Base-by-base conservation (phyloP, 2,329 filamentous ascomycete species). In the Arthrobotrys conoides region DNA sequence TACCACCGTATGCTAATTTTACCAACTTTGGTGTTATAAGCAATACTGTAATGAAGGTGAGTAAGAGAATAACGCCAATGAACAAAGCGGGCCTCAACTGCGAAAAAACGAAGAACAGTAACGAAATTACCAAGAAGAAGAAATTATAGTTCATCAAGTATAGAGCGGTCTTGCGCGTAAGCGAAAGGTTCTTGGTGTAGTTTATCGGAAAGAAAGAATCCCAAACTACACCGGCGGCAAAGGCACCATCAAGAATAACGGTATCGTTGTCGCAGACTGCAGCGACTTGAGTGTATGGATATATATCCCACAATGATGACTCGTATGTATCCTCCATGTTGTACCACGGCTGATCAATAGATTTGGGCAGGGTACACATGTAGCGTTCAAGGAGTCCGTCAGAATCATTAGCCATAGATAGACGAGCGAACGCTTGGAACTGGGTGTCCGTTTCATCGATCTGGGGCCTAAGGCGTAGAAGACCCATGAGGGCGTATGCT, bases 401-500 rank as follows among this genome's bases (percentile, higher is more conserved):
- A 5, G 82, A 83, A 80, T 85, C 83, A 5, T 85, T 84, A 14
- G 83, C 82, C 12, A 84, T 68, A 0, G 84, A 85, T 0, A 85
- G 59, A 20, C 80, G 49, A 55, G 59, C 36, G 76, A 85, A 85
- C 27, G 84, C 84, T 69, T 85, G 84, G 80, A 85, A 85, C 10
- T 82, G 78, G 12, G 82, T 82, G 41, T 85, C 84, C 16, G 81
- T 83, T 41, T 71, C 55, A 76, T 84, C 83, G 30, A 85, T 82
- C 41, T 81, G 82, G 0, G 83, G 84, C 1, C 84, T 82, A 46
- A 83, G 70, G 8, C 83, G 81, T 46, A 85, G 72, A 22, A 85
- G 82, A 22, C 84, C 84, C 84, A 85, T 85, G 0, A 85, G 81
- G 0, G 83, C 84, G 55, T 85, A 85, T 1, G 83, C 82, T 30